These are phyloP conservation scores for Eutypa lata DNA, from an alignment of 2,329 filamentous ascomycete species.

Conservation along the genomic window DNA sequence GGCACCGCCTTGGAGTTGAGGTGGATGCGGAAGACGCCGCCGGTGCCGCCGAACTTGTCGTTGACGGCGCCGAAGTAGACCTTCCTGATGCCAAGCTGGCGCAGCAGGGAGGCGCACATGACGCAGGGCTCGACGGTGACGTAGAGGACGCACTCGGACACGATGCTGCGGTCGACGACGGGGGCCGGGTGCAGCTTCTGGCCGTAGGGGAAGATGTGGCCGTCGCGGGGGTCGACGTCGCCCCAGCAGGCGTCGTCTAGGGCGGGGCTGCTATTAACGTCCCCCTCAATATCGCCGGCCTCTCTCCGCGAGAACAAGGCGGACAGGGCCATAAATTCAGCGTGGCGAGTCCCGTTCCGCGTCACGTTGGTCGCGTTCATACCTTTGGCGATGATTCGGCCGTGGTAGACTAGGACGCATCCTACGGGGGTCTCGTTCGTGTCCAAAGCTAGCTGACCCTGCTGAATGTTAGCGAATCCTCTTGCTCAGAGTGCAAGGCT, in stretches of 20 bases:
- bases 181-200: constrained; percentile 54
- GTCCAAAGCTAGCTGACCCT: constrained; percentile 82
- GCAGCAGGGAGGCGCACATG: constrained; percentile 93
- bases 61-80: constrained; percentile 96
- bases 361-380: constrained; percentile 98
- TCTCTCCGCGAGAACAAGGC: constrained; percentile 47
- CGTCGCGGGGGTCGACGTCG: constrained; percentile 51
- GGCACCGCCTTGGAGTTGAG: constrained; percentile 48
- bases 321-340: constrained; percentile 85
- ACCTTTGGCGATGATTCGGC: constrained; percentile 76
- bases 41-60: constrained; percentile 94
- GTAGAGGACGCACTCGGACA: constrained; percentile 76
- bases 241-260: constrained; percentile 41
- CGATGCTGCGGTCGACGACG: constrained; percentile 62
- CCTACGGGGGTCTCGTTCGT: constrained; percentile 95
- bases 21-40: constrained; percentile 87
- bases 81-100: constrained; percentile 81
- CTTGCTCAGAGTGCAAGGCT: not conserved
- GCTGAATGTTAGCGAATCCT: constrained; percentile 17
- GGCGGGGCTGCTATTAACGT: constrained; percentile 20
- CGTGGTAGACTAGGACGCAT: constrained; percentile 84
- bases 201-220: constrained; percentile 59
- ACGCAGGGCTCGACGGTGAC: constrained; percentile 98
- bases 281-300: constrained; percentile 20
- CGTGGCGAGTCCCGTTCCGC: constrained; percentile 87